These are phyloP conservation scores for Narthecium ossifragum DNA, from an alignment of 106 monocot genomes.

Conservation along the genomic window DNA sequence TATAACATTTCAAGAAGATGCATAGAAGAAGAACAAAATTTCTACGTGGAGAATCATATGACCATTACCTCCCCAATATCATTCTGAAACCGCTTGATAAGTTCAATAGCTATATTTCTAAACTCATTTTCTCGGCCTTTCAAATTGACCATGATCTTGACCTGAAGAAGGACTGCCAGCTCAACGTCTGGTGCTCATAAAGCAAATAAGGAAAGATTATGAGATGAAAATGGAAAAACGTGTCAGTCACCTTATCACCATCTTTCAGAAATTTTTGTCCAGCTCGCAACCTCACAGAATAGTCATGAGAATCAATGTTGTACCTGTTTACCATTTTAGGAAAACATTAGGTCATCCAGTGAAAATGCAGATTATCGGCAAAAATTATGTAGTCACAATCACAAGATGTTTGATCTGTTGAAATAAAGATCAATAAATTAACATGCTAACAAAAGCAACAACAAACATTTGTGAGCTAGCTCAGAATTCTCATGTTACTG, in stretches of 20 bases:
- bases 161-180: slow-evolving; percentile 33
- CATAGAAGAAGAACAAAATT: neutral
- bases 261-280: slow-evolving; percentile 83
- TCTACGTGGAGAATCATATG: neutral
- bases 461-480: no score
- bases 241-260: slow-evolving; percentile 71
- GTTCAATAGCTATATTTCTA: slow-evolving; percentile 76
- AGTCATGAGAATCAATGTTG: slow-evolving; percentile 94
- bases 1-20: neutral
- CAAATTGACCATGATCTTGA: slow-evolving; percentile 83
- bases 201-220: neutral
- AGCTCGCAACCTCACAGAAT: slow-evolving; percentile 78
- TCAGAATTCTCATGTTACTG: no score
- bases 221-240: neutral
- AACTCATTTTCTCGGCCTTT: slow-evolving; percentile 79
- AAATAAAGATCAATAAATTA: no score
- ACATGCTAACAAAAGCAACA: no score
- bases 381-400: no score
- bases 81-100: slow-evolving; percentile 73
- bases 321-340: slow-evolving; percentile 53
- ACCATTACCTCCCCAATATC: slow-evolving; percentile 76
- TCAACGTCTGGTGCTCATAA: neutral
- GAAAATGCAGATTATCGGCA: no score
- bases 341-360: neutral
- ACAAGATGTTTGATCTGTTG: no score